Evolutionary conservation across 106 monocot genomes (phyloP), one percentile per base, ranked within the genome.

Genomic region (Triglochin maritima): DNA sequence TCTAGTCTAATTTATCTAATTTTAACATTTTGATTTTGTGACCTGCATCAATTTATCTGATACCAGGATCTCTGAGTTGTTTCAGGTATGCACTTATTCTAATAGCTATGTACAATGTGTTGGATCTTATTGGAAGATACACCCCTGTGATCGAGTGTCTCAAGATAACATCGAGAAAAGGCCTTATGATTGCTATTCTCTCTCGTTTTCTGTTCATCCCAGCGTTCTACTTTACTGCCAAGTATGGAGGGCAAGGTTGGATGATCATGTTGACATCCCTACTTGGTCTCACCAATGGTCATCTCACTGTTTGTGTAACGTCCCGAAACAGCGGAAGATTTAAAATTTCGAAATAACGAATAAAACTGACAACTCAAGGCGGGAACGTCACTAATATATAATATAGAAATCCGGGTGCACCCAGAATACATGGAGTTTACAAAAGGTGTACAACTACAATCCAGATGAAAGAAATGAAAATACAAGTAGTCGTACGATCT

Each of bases 221-320:
- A 6, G 89, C 93, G 16, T 94, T 89, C 73, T 94, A 94, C 64
- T 89, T 86, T 77, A 89, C 93, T 0, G 83, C 86, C 7, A 88
- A 86, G 47, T 88, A 86, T 53, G 85, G 85, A 49, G 86, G 47
- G 17, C 87, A 87, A 68, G 88, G 88, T 2, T 92, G 74, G 65
- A 92, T 88, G 88, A 93, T 93, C 63, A 17, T 85, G 75, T 63
- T 93, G 54, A 93, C 88, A 49, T 92, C 92, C 3, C 63, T 85
- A 11, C 75, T 92, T 57, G 92, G 92, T 44, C 44, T 90, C 2
- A 81, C 61, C 46, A 90, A 90, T 56, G 90, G 90, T 43, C 79
- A 90, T 71, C 86, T 90, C 46, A 90, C 87, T 6, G 87, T 84
- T 15, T 90, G 90, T 52, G 73, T 82, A n/a, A n/a, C n/a, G n/a